phyloP scores from a whole-genome alignment of 2,329 filamentous ascomycete species.

The Talaromyces sp. region DNA sequence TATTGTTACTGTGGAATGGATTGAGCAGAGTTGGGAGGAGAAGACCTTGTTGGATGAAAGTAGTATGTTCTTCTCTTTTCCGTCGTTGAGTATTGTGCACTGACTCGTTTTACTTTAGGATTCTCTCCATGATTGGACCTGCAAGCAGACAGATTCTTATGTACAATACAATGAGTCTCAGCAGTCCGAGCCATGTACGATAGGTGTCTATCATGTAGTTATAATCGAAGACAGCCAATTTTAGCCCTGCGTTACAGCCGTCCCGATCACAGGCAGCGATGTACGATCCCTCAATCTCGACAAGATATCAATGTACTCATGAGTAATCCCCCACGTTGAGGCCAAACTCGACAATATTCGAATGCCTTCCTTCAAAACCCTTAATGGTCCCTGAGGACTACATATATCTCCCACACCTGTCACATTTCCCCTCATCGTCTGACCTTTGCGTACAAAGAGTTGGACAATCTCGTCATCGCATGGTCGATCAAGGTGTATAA shows the following conservation, averaged over 20 bases:
- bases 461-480: constrained; percentile 56
- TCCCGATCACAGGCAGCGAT: not conserved
- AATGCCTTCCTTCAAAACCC: constrained; percentile 36
- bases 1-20: constrained; percentile 66
- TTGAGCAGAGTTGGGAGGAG: constrained; percentile 75
- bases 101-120: not conserved
- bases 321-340: constrained; percentile 33
- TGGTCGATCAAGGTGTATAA: constrained; percentile 52
- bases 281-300: constrained; percentile 13
- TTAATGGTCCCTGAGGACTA: constrained; percentile 32
- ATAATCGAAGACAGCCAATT: not conserved
- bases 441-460: constrained; percentile 49
- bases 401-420: constrained; percentile 51
- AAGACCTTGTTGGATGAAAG: constrained; percentile 77
- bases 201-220: not conserved
- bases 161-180: not conserved
- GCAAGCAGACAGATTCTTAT: not conserved
- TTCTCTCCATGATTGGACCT: not conserved
- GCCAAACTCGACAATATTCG: constrained; percentile 31
- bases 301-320: constrained; percentile 29
- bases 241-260: not conserved
- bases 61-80: constrained; percentile 24
- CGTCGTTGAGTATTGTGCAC: not conserved
- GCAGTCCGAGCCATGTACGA: not conserved
- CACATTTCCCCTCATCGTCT: constrained; percentile 48